Base-by-base conservation (phyloP, 2,329 filamentous ascomycete genomes). In the Fusarium floridanum region DNA sequence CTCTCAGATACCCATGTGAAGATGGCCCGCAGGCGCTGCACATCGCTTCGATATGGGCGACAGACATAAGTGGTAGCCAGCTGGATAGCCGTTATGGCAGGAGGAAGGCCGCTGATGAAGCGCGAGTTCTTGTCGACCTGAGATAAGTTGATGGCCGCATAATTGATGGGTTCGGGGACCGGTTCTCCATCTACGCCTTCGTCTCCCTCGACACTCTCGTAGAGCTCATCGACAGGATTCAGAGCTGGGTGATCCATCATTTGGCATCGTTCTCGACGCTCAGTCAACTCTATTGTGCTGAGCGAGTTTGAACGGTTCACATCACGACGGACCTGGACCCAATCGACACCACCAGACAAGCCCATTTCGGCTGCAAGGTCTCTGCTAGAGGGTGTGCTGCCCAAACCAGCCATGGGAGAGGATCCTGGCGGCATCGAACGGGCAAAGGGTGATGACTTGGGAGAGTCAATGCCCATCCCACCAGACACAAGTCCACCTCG, bases 1-100 rank as follows among this genome's bases (percentile, higher is more conserved):
- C 96, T 95, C 81, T 99, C 97, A n/a, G 94, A 91, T 6, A 97
- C 94, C 96, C 96, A 99, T 2, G 94, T 98, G 80, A 98, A 99
- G 72, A 99, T 98, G 17, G 97, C 96, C 27, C 97, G 91, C 29
- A 99, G 85, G 39, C 95, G 91, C 82, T 99, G 97, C 1, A 98
- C 94, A 78, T 98, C 96, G 82, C 94, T 98, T 69, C 95, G 90
- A 82, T 98, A 98, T 0, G 97, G 97, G 32, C 97, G 91, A 80
- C 97, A 99, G 12, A 99, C 91, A 80, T 98, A 98, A 1, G 93
- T 94, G 67, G 97, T 97, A 0, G 97, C 95, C 17, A 99, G 86
- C 34, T 93, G 94, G 29, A 92, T 90, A 0, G 96, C 91, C 17
- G 94, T 98, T 1, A 93, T 95, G 84, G 92, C 93, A 0, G 94